phyloP scores from a whole-genome alignment of 2,329 filamentous ascomycete genomes.

The Xylariaceae sp. region DNA sequence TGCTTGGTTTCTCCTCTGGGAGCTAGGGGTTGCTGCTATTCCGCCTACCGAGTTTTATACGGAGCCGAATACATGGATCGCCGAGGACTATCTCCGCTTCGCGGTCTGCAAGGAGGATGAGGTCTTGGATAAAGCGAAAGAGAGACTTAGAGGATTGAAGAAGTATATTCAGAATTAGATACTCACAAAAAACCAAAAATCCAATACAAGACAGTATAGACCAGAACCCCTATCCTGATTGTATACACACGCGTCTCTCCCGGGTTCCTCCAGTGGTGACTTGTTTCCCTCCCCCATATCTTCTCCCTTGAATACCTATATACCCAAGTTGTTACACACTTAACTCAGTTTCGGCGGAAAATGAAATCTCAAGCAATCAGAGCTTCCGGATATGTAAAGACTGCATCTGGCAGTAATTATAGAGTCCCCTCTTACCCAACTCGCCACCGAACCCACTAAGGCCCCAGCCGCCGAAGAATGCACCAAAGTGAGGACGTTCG shows the following conservation, averaged over 20 bases:
- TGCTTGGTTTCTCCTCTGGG: slow-evolving; percentile 93
- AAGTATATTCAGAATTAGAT: slow-evolving; percentile 57
- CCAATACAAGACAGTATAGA: no score
- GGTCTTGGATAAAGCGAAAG: slow-evolving; percentile 74
- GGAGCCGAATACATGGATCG: slow-evolving; percentile 73
- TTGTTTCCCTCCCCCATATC: no score
- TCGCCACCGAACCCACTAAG: slow-evolving; percentile 33
- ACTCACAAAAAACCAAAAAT: no score
- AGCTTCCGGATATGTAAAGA: slow-evolving; percentile 31
- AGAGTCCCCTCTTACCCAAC: slow-evolving; percentile 31
- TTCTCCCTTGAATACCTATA: no score
- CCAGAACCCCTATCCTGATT: no score
- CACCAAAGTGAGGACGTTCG: slow-evolving; percentile 30
- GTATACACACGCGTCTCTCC: no score
- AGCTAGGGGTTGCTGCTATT: slow-evolving; percentile 92
- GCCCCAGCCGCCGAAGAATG: slow-evolving; percentile 32
- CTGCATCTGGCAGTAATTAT: slow-evolving; percentile 32
- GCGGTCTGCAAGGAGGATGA: slow-evolving; percentile 95
- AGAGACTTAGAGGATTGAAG: slow-evolving; percentile 67
- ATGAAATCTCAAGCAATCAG: no score
- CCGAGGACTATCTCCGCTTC: slow-evolving; percentile 90
- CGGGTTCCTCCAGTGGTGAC: no score
- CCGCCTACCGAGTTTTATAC: slow-evolving; percentile 98
- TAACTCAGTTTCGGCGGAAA: no score
- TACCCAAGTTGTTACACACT: no score